A percentile compares a stretch with the other conserved stretches of the same genome.
phyloP scores from a whole-genome alignment of 2,329 filamentous ascomycete species.

The Trichoderma arundinaceum region DNA sequence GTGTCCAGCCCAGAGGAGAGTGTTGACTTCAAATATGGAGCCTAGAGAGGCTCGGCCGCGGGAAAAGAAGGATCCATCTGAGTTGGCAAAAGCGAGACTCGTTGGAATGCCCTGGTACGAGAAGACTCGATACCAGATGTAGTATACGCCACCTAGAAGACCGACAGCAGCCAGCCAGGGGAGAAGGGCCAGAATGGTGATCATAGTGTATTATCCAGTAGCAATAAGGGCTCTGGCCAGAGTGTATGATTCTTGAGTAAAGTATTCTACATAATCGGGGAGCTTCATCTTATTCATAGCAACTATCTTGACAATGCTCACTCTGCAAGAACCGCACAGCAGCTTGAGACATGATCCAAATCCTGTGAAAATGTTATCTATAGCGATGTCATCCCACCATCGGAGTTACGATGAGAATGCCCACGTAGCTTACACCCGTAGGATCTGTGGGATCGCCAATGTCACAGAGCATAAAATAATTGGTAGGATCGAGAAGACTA shows the following conservation, averaged over 20 bases:
- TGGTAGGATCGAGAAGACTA: too few relatives aligned
- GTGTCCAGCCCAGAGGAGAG: slow-evolving; percentile 16
- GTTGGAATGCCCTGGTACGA: slow-evolving; percentile 21
- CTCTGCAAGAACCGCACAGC: too few relatives aligned
- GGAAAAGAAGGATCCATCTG: slow-evolving; percentile 18
- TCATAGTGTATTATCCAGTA: neutral
- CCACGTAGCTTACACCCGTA: too few relatives aligned
- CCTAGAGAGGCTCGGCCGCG: slow-evolving; percentile 4
- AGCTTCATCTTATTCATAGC: neutral
- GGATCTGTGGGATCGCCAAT: too few relatives aligned
- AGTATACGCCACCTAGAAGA: slow-evolving; percentile 7
- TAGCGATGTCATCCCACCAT: too few relatives aligned
- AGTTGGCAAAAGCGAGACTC: slow-evolving; percentile 14
- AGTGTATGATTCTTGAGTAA: neutral
- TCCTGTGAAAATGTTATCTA: too few relatives aligned
- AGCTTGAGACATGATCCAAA: too few relatives aligned
- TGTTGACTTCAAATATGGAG: slow-evolving; percentile 13
- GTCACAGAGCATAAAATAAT: too few relatives aligned
- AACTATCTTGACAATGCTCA: too few relatives aligned
- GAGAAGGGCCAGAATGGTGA: neutral
- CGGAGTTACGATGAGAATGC: too few relatives aligned
- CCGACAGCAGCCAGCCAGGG: slow-evolving; percentile 2
- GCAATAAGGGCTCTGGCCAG: neutral
- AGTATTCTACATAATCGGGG: neutral
- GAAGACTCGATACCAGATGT: slow-evolving; percentile 20